Percentiles rank a stretch among this genome's conserved stretches.
These are phyloP conservation scores for Termitomyces eurrhizus DNA, from an alignment of 768 basidiomycete genomes.

Conservation along the genomic window DNA sequence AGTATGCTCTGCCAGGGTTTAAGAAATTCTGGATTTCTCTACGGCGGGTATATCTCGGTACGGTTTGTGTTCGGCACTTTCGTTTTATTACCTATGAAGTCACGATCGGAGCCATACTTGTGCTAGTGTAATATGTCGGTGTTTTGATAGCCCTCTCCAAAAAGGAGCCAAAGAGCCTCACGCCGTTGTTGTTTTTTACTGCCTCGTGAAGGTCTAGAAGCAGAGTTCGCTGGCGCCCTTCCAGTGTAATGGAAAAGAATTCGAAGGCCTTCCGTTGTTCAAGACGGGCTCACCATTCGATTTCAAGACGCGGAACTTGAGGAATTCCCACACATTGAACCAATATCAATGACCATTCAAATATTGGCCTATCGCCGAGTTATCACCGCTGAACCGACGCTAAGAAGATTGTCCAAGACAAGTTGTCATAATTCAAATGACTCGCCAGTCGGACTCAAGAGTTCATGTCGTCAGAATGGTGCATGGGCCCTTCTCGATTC, in stretches of 20 bases:
- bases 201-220: background rate
- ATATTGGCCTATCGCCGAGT: background rate
- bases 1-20: background rate
- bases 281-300: background rate
- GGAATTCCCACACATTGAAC: background rate
- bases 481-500: background rate
- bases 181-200: background rate
- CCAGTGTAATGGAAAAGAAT: background rate
- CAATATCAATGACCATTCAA: background rate
- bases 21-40: background rate
- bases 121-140: background rate
- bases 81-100: background rate
- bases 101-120: background rate
- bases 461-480: background rate
- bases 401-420: background rate
- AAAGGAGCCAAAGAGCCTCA: no score
- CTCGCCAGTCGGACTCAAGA: background rate
- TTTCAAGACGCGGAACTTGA: background rate
- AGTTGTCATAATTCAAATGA: background rate
- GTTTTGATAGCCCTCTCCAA: no score
- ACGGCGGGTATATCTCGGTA: constrained; percentile 1
- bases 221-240: background rate
- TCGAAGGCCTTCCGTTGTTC: background rate
- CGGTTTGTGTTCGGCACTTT: background rate
- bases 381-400: background rate